phyloP scores from a whole-genome alignment of 1,139 yeast genomes.

The Blastobotrys persicus region DNA sequence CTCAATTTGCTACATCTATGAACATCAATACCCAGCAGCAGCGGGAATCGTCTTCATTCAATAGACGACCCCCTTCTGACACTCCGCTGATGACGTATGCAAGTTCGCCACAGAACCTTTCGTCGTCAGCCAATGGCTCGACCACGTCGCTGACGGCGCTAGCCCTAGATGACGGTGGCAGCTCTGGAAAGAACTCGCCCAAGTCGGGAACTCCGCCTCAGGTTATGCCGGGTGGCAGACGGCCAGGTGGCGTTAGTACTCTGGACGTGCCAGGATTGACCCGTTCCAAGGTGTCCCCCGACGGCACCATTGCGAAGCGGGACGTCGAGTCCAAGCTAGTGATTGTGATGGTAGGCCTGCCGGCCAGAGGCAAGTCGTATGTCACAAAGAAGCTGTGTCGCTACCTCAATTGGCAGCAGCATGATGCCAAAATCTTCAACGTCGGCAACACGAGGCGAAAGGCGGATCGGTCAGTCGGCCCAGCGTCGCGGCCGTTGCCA shows the following conservation, averaged over 20 bases:
- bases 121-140: conserved; percentile 2
- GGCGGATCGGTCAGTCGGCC: conserved; percentile 62
- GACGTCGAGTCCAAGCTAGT: conserved; percentile 81
- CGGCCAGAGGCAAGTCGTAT: conserved; percentile 75
- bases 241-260: conserved; percentile 58
- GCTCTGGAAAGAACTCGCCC: conserved; percentile 20
- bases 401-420: conserved; percentile 89
- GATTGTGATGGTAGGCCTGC: conserved; percentile 91
- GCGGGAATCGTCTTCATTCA: conserved; percentile 16
- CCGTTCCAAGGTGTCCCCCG: conserved; percentile 75
- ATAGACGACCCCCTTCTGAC: conserved; percentile 29
- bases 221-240: conserved; percentile 23
- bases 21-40: conserved; percentile 3
- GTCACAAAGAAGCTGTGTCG: conserved; percentile 86
- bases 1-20: conserved; percentile 1
- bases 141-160: not conserved
- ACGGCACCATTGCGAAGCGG: conserved; percentile 69
- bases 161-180: conserved; percentile 1
- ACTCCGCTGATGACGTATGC: conserved; percentile 28
- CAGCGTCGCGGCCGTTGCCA: conserved; percentile 68
- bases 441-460: conserved; percentile 91
- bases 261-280: conserved; percentile 93
- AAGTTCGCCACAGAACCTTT: conserved; percentile 23
- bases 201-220: conserved; percentile 26
- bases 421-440: conserved; percentile 83